Percentiles rank a stretch among this genome's conserved stretches.
phyloP scores from a whole-genome alignment of 306 rosid species.

The Oemleria cerasiformis region DNA sequence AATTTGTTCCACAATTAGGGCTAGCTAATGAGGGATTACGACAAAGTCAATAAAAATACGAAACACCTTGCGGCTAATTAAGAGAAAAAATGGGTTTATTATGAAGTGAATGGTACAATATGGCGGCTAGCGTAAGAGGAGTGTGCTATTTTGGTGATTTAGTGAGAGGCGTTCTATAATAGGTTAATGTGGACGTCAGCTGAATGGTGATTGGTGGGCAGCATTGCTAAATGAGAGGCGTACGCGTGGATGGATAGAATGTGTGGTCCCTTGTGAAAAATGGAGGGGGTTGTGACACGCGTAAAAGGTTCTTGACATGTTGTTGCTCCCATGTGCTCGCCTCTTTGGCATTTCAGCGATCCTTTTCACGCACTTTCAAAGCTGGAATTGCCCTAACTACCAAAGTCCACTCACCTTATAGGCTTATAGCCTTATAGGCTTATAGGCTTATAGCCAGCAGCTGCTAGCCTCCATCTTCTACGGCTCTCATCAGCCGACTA shows the following conservation, averaged over 20 bases:
- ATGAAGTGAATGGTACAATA: not conserved
- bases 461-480: not conserved
- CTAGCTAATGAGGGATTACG: not conserved
- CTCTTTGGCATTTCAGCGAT: slow-evolving; percentile 17
- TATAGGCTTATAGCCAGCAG: too few species aligned
- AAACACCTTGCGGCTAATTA: slow-evolving; percentile 9
- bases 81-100: not conserved
- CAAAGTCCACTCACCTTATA: not conserved
- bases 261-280: slow-evolving; percentile 46
- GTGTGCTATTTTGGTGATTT: not conserved
- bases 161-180: not conserved
- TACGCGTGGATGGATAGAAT: slow-evolving; percentile 49
- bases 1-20: not conserved
- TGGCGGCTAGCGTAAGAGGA: slow-evolving; percentile 43
- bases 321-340: slow-evolving; percentile 62
- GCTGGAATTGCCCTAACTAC: not conserved
- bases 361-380: slow-evolving; percentile 16
- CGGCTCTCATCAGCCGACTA: not conserved
- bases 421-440: too few species aligned
- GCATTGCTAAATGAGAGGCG: slow-evolving; percentile 1
- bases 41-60: not conserved
- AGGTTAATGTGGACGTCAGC: slow-evolving; percentile 4
- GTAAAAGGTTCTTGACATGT: slow-evolving; percentile 13
- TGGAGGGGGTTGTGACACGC: slow-evolving; percentile 66
- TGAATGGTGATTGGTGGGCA: slow-evolving; percentile 28